Evolutionary conservation across 1,284 basidiomycete genomes (phyloP).

Genomic region (Volvariella volvacea): DNA sequence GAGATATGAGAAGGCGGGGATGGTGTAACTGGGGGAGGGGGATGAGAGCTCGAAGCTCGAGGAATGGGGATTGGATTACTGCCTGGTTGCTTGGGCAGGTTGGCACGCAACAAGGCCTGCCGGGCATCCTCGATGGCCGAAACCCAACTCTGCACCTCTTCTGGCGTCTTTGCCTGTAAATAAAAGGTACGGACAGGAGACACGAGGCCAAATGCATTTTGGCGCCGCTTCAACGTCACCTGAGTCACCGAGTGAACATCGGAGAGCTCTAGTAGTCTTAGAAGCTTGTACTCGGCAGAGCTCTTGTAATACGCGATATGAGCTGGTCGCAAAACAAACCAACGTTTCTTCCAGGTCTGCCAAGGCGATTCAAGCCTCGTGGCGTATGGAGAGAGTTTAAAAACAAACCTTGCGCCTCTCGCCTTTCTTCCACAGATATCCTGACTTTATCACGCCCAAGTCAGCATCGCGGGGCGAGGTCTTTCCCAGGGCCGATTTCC

Average conservation of each 20-base stretch:
- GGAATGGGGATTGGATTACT: slow-evolving; percentile 32
- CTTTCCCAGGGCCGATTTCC: slow-evolving; percentile 43
- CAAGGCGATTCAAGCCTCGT: background rate
- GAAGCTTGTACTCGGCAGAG: slow-evolving; percentile 86
- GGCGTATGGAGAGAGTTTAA: background rate
- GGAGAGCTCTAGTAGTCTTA: slow-evolving; percentile 82
- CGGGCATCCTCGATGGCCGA: slow-evolving; percentile 74
- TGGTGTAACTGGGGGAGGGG: slow-evolving; percentile 31
- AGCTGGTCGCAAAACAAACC: slow-evolving; percentile 92
- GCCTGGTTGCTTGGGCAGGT: background rate
- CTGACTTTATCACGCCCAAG: slow-evolving; percentile 82
- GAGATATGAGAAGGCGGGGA: slow-evolving; percentile 34
- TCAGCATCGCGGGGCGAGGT: slow-evolving; percentile 38
- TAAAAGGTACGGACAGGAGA: slow-evolving; percentile 92
- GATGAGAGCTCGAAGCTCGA: slow-evolving; percentile 26
- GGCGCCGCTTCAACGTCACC: slow-evolving; percentile 85
- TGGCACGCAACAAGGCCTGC: slow-evolving; percentile 42
- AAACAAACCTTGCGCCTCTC: slow-evolving; percentile 85
- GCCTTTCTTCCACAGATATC: slow-evolving; percentile 94
- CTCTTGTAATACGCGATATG: slow-evolving; percentile 98
- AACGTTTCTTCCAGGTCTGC: slow-evolving; percentile 97
- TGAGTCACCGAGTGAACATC: slow-evolving; percentile 90
- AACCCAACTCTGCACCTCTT: slow-evolving; percentile 84
- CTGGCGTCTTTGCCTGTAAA: slow-evolving; percentile 68
- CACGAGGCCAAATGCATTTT: slow-evolving; percentile 89